Conservation (phyloP, 202 grass and related monocot genomes). For the Dendrocalamus latiflorus region DNA sequence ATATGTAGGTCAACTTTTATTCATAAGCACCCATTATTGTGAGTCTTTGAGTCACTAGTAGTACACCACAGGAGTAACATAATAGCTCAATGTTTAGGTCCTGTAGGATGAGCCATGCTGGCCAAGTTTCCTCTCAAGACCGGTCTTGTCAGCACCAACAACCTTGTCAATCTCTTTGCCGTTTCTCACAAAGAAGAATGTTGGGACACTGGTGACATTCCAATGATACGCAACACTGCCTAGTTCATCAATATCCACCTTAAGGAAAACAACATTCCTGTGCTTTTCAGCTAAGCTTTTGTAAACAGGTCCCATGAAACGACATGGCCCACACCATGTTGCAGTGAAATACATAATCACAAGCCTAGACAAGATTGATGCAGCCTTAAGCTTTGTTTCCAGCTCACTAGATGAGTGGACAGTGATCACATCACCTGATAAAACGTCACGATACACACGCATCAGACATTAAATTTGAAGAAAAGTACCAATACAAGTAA, state of each 20-base stretch:
- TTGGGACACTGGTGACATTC: slow-evolving; percentile 59
- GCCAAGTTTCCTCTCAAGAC: slow-evolving; percentile 47
- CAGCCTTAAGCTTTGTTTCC: slow-evolving; percentile 43
- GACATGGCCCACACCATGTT: slow-evolving; percentile 67
- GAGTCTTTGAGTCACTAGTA: background rate
- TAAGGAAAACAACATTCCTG: slow-evolving; percentile 48
- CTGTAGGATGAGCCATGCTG: slow-evolving; percentile 33
- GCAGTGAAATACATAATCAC: slow-evolving; percentile 65
- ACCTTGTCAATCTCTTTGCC: slow-evolving; percentile 61
- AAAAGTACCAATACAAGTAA: background rate
- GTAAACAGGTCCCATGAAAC: slow-evolving; percentile 59
- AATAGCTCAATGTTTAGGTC: background rate
- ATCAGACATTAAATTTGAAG: slow-evolving; percentile 8
- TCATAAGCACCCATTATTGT: slow-evolving; percentile 7
- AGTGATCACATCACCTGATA: slow-evolving; percentile 43
- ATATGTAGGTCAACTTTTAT: background rate
- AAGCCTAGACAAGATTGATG: slow-evolving; percentile 34
- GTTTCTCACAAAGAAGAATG: slow-evolving; percentile 66
- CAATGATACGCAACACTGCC: slow-evolving; percentile 40
- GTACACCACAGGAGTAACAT: slow-evolving; percentile 12
- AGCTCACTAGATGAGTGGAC: slow-evolving; percentile 48
- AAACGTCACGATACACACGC: slow-evolving; percentile 16
- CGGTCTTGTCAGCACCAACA: slow-evolving; percentile 51
- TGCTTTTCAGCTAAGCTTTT: slow-evolving; percentile 57
- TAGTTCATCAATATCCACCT: slow-evolving; percentile 64